Evolutionary conservation across 345 rosid genomes (phyloP).

Genomic region (Reutealis trisperma): DNA sequence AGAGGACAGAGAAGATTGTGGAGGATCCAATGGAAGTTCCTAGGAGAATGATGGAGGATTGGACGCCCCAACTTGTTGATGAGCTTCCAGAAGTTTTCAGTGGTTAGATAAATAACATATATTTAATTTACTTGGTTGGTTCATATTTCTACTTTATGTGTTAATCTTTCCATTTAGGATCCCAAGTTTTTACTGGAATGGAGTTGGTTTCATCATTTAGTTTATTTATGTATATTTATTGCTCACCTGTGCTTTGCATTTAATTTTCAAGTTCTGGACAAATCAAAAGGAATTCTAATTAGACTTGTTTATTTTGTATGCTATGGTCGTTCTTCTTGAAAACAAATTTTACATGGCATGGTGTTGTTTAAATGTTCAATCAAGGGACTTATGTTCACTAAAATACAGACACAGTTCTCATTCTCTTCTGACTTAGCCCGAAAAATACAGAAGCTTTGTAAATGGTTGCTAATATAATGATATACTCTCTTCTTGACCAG

Average conservation of each 20-base stretch:
- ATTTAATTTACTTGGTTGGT: constrained; percentile 4
- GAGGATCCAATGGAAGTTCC: constrained; percentile 96
- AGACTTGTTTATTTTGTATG: not conserved
- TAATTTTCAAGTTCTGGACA: not conserved
- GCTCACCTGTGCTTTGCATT: not conserved
- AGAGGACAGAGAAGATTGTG: constrained; percentile 65
- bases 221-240: not conserved
- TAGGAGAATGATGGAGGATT: constrained; percentile 69
- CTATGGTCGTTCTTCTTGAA: not conserved
- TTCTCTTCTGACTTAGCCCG: not conserved
- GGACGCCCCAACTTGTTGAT: constrained; percentile 79
- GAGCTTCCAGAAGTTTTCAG: constrained; percentile 89
- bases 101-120: constrained; percentile 45
- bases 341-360: not conserved
- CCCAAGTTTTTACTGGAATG: not conserved
- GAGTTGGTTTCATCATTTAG: not conserved
- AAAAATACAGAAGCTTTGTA: not conserved
- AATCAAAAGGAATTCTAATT: not conserved
- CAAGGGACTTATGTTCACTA: not conserved
- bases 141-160: not conserved
- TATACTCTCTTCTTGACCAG: constrained; percentile 38
- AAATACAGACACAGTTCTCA: not conserved
- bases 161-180: not conserved
- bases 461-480: not conserved
- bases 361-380: not conserved